Percentiles rank a stretch among this genome's conserved stretches.
phyloP scores from a whole-genome alignment of 345 rosid species.

The Salix brachista region DNA sequence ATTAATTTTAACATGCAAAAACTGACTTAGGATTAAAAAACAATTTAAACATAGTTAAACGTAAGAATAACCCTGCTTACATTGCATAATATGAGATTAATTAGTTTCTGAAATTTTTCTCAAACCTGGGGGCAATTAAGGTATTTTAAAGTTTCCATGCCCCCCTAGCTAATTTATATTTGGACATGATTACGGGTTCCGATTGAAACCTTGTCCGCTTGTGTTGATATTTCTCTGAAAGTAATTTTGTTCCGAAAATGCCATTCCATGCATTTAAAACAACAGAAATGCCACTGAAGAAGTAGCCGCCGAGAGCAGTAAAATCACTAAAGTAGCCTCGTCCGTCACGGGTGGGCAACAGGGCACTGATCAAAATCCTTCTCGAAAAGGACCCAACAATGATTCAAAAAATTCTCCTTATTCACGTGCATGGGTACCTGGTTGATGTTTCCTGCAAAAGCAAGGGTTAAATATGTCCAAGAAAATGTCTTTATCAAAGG shows the following conservation, averaged over 20 bases:
- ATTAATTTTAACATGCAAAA: no score
- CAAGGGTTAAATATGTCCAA: background rate
- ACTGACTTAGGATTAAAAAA: no score
- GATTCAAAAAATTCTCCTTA: slow-evolving; percentile 16
- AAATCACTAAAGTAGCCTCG: slow-evolving; percentile 20
- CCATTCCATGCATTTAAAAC: background rate
- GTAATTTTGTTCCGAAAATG: slow-evolving; percentile 1
- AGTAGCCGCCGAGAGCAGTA: slow-evolving; percentile 10
- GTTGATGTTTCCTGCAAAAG: background rate
- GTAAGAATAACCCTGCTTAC: no score
- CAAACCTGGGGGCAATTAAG: background rate
- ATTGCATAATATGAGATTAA: no score
- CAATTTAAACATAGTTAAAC: no score
- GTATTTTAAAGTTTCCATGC: background rate
- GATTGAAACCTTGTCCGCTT: slow-evolving; percentile 1
- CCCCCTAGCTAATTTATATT: background rate
- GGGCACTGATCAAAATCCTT: slow-evolving; percentile 19
- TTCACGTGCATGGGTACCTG: slow-evolving; percentile 25
- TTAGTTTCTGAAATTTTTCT: background rate
- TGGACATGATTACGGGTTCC: background rate
- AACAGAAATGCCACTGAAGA: background rate
- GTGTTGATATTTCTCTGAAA: background rate
- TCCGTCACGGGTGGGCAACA: slow-evolving; percentile 24
- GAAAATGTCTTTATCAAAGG: background rate
- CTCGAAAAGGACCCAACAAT: slow-evolving; percentile 38